Evolutionary conservation across 140 eudicot species (phyloP), one percentile per base, ranked within the genome.

Genomic region (Ambrosia hybrid): DNA sequence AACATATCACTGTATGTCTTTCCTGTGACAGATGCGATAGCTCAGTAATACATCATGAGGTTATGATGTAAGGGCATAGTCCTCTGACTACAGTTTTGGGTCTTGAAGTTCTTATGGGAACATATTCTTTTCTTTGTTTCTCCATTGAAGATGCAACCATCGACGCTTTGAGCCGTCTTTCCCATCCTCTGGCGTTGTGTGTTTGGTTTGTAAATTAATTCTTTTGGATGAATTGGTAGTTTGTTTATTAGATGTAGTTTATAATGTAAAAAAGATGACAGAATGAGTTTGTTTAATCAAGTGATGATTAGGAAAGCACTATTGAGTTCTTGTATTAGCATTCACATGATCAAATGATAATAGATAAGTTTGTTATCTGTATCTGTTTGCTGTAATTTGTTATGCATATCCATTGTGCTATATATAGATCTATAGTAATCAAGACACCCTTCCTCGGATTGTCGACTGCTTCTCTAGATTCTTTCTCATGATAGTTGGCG

Each of bases 121-220:
- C 49, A 58, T 41, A 56, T 41, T 14, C 36, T 59, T 7, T 46
- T 68, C 30, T 68, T 68, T 76, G 45, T 39, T 17, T 12, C 67
- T 62, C 67, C 39, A 37, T 41, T 16, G 57, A 14, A 10, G 68
- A 57, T 12, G 55, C n/a, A 49, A 9, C 55, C 10, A 13, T 49
- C 5, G 55, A 58, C 34, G 53, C 13, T 21, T 53, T 68, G 75
- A 68, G 64, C 39, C 48, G 36, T 70, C 51, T 52, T 41, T 65
- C 45, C 4, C 37, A 6, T 33, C 52, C 62, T 46, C 38, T 4
- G 60, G 30, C 6, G 38, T 1, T 57, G 52, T 34, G 26, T 62
- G 71, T 60, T 60, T 70, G 36, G 72, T 70, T 70, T 77, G 81
- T 77, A 77, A 21, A 77, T 77, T 53, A 10, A 61, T 70, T 62